Percentiles rank a stretch among this genome's conserved stretches.
Evolutionary conservation across 768 basidiomycete species (phyloP).

Genomic region (Mycena capillaripes): DNA sequence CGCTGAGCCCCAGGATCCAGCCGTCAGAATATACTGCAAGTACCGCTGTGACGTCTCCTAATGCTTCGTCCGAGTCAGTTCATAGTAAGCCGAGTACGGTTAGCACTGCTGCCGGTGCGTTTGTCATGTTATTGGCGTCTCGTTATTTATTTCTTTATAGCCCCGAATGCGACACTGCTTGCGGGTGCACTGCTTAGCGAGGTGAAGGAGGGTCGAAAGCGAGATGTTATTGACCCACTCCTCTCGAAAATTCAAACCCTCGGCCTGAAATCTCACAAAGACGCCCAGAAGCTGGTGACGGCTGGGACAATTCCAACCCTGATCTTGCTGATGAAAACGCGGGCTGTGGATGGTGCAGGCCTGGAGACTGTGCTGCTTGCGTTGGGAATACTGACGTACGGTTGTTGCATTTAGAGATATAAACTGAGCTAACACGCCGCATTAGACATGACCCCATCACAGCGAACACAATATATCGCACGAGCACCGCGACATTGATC

Average conservation of each 20-base stretch:
- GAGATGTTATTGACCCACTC: constrained; percentile 38
- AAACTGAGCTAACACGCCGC: not conserved
- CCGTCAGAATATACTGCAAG: constrained; percentile 12
- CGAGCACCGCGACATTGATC: constrained; percentile 41
- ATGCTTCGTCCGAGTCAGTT: constrained; percentile 20
- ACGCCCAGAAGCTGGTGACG: constrained; percentile 43
- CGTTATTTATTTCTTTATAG: no score
- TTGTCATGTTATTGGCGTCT: no score
- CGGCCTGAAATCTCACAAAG: constrained; percentile 38
- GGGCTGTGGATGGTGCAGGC: constrained; percentile 40
- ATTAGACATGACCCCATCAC: constrained; percentile 38
- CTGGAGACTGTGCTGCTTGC: constrained; percentile 40
- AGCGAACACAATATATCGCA: constrained; percentile 45
- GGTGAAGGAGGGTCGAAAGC: constrained; percentile 39
- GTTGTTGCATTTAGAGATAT: not conserved
- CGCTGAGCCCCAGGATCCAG: not conserved
- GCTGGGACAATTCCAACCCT: constrained; percentile 42
- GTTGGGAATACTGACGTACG: constrained; percentile 42
- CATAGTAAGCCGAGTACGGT: constrained; percentile 16
- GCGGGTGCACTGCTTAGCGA: constrained; percentile 42
- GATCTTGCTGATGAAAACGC: constrained; percentile 40
- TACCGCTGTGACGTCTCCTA: not conserved
- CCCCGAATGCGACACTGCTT: constrained; percentile 39
- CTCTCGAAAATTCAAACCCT: constrained; percentile 39
- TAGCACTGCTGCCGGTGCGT: constrained; percentile 12